Percentiles rank a stretch among this genome's conserved stretches.
phyloP scores from a whole-genome alignment of 1,284 basidiomycete genomes.

The Pisolithus thermaeus region DNA sequence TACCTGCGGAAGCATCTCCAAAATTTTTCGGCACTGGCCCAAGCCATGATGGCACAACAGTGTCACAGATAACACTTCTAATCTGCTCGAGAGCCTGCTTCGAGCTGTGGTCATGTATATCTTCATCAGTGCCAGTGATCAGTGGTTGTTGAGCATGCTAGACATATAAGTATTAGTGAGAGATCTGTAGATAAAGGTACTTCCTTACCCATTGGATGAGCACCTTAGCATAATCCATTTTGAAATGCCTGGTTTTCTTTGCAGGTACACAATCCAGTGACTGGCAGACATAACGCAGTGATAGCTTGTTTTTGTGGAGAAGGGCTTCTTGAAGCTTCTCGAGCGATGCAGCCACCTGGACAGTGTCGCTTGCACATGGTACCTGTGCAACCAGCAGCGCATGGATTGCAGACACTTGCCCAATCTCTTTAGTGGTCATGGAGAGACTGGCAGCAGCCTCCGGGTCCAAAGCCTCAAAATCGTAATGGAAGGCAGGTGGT shows the following conservation, averaged over 20 bases:
- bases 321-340: neutral
- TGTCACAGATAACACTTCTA: slow-evolving; percentile 19
- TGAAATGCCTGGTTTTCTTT: neutral
- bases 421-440: slow-evolving; percentile 4
- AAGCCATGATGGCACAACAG: slow-evolving; percentile 27
- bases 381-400: slow-evolving; percentile 1
- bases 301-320: neutral
- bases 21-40: slow-evolving; percentile 24
- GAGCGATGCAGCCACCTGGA: neutral
- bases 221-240: neutral
- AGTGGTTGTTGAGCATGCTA: too few species aligned
- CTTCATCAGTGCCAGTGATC: too few species aligned
- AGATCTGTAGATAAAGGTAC: too few species aligned
- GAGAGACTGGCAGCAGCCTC: neutral
- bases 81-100: slow-evolving; percentile 1
- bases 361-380: neutral
- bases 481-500: slow-evolving; percentile 1
- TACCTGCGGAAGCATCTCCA: slow-evolving; percentile 23
- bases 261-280: neutral
- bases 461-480: neutral
- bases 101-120: too few species aligned
- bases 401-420: slow-evolving; percentile 2
- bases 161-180: too few species aligned
- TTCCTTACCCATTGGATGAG: too few species aligned
- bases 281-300: slow-evolving; percentile 8